Evolutionary conservation across 2,329 filamentous ascomycete genomes (phyloP).

Genomic region (Microcera coccophila): DNA sequence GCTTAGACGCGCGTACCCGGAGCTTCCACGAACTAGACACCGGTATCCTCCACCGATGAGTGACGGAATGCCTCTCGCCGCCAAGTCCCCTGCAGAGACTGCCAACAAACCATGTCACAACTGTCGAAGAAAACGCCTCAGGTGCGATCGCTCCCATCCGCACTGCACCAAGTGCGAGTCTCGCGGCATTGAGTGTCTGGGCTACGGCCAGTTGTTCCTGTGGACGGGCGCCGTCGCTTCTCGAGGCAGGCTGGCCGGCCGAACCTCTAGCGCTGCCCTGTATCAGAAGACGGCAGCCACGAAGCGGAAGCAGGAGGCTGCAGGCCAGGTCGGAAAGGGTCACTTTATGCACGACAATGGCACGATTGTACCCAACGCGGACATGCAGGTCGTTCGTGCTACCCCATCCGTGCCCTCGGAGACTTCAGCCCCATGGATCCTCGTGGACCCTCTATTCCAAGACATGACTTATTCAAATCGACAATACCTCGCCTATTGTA

Average conservation of each 20-base stretch:
- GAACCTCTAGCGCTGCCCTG: constrained; percentile 35
- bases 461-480: constrained; percentile 47
- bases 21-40: constrained; percentile 9
- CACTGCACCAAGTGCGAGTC: constrained; percentile 49
- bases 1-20: constrained; percentile 5
- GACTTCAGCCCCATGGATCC: constrained; percentile 33
- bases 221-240: constrained; percentile 49
- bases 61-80: constrained; percentile 2
- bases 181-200: constrained; percentile 48
- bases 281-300: constrained; percentile 5
- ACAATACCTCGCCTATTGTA: constrained; percentile 42
- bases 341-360: constrained; percentile 12
- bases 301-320: background rate
- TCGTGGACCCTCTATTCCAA: constrained; percentile 48
- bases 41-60: constrained; percentile 1
- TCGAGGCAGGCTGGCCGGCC: constrained; percentile 40
- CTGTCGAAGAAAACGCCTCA: constrained; percentile 50
- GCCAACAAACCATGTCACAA: constrained; percentile 47
- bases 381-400: constrained; percentile 29
- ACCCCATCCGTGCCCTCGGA: constrained; percentile 15
- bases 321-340: background rate
- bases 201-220: constrained; percentile 50
- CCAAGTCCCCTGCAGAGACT: constrained; percentile 22
- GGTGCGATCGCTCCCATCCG: constrained; percentile 50
- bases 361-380: constrained; percentile 10